phyloP scores from a whole-genome alignment of 768 basidiomycete species.

The Suillus alpinus region DNA sequence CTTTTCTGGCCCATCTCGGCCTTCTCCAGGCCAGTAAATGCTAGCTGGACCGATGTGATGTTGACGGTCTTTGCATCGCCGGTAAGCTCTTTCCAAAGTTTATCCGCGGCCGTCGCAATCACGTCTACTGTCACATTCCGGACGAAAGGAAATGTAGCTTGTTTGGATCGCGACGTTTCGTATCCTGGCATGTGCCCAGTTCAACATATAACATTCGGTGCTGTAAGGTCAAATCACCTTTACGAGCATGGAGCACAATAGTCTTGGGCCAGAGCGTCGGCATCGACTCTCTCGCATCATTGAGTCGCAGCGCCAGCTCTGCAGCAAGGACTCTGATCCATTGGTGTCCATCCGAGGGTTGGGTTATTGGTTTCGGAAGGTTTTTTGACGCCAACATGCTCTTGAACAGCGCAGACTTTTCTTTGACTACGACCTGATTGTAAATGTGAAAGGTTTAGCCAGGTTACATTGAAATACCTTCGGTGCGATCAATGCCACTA shows the following conservation, averaged over 20 bases:
- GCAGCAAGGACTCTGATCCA: conserved; percentile 93
- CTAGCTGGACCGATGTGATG: conserved; percentile 68
- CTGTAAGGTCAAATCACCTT: conserved; percentile 43
- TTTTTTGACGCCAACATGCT: conserved; percentile 98
- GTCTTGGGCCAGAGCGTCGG: conserved; percentile 92
- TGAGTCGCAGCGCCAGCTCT: conserved; percentile 82
- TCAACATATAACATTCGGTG: not conserved
- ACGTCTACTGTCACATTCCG: conserved; percentile 70
- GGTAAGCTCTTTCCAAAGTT: conserved; percentile 86
- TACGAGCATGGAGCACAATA: conserved; percentile 73
- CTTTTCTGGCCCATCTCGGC: conserved; percentile 77
- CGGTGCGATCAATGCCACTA: conserved; percentile 83
- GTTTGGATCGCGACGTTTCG: conserved; percentile 70
- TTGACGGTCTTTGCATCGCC: conserved; percentile 55
- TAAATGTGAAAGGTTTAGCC: not conserved
- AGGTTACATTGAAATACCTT: conserved; percentile 51
- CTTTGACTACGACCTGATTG: conserved; percentile 61
- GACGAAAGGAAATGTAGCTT: conserved; percentile 84
- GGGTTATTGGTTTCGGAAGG: conserved; percentile 73
- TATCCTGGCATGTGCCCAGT: conserved; percentile 47
- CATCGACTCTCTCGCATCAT: conserved; percentile 70
- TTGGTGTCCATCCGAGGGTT: conserved; percentile 71
- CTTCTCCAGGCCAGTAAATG: conserved; percentile 75
- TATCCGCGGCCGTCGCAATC: conserved; percentile 72
- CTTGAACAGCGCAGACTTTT: conserved; percentile 76